A percentile compares a stretch with the other conserved stretches of the same genome.
phyloP scores from a whole-genome alignment of 768 basidiomycete genomes.

The Boletus rubropictus region DNA sequence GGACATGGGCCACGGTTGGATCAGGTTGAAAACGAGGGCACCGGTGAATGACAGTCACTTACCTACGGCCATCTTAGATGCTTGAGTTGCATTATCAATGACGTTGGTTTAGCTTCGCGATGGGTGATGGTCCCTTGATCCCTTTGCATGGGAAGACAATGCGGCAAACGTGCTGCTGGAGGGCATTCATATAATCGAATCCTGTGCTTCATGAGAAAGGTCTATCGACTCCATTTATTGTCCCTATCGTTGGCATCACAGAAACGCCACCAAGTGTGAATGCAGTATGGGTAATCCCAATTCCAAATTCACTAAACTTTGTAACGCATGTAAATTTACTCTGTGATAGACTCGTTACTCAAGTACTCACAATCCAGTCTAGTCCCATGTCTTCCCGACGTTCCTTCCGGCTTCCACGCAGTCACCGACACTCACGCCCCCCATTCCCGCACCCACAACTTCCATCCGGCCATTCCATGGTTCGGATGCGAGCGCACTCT shows the following conservation, averaged over 20 bases:
- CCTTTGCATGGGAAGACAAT: slow-evolving; percentile 17
- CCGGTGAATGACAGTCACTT: background rate
- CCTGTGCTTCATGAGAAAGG: slow-evolving; percentile 17
- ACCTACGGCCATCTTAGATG: background rate
- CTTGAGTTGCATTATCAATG: slow-evolving; percentile 11
- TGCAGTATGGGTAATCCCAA: slow-evolving; percentile 1
- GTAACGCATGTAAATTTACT: slow-evolving; percentile 10
- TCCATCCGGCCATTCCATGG: slow-evolving; percentile 49
- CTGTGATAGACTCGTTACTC: slow-evolving; percentile 8
- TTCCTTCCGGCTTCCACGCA: slow-evolving; percentile 71
- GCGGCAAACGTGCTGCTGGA: slow-evolving; percentile 20
- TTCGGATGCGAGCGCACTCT: slow-evolving; percentile 33
- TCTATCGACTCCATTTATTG: slow-evolving; percentile 2
- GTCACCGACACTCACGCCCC: slow-evolving; percentile 82
- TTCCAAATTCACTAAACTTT: slow-evolving; percentile 10
- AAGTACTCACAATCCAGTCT: slow-evolving; percentile 14
- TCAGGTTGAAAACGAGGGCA: background rate
- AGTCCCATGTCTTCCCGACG: slow-evolving; percentile 42
- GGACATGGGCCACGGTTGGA: background rate
- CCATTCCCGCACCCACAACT: slow-evolving; percentile 79
- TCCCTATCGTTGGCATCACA: slow-evolving; percentile 10
- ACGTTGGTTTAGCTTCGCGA: slow-evolving; percentile 16
- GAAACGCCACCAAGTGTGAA: slow-evolving; percentile 9
- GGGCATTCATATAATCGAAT: slow-evolving; percentile 8
- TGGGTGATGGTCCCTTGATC: slow-evolving; percentile 14